Evolutionary conservation across 176 grass and related monocot species (phyloP), one percentile per base, ranked within the genome.

Genomic region (Puya raimondii): DNA sequence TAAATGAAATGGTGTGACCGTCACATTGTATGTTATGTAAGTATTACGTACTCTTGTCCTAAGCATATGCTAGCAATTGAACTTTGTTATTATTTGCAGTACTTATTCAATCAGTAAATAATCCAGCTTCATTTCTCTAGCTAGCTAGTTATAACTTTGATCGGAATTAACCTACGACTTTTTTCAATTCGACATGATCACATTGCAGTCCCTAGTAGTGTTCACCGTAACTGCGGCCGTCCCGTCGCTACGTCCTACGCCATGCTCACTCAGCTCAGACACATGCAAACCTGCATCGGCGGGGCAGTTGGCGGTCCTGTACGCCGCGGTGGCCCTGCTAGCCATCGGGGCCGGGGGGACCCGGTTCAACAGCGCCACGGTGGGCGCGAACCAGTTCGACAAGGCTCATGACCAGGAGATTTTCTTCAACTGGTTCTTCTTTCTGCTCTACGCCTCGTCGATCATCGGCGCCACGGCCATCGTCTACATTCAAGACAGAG

Each of bases 401-500:
- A 23, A 21, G 23, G 1, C 27, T 26, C 21, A 1, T 0, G 64
- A 76, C 23, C 64, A 56, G 17, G 49, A 51, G 26, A 22, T 57
- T 3, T 67, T 76, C 74, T 76, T 76, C 74, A 76, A 67, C 50
- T 67, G 74, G 74, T 76, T 13, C 50, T 67, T 76, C 64, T 23
- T 76, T 3, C n/a, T 22, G n/a, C 1, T 56, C 15, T 76, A 76
- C 25, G 51, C 16, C 16, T 15, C 25, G 0, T 1, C 49, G 25
- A 76, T 76, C 14, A 0, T 67, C 16, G 49, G 74, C 0, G 6
- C 23, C 49, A 76, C 74, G 2, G 64, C 14, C 23, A 13, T 67
- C 23, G 17, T 76, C 74, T 76, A 67, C 50, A 8, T 76, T 22
- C 14, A 76, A 26, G 74, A 68, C n/a, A 47, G 16, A 2, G 25